Percentiles rank a stretch among this genome's conserved stretches.
phyloP scores from a whole-genome alignment of 768 basidiomycete species.

The Paxillus ammoniavirescens region DNA sequence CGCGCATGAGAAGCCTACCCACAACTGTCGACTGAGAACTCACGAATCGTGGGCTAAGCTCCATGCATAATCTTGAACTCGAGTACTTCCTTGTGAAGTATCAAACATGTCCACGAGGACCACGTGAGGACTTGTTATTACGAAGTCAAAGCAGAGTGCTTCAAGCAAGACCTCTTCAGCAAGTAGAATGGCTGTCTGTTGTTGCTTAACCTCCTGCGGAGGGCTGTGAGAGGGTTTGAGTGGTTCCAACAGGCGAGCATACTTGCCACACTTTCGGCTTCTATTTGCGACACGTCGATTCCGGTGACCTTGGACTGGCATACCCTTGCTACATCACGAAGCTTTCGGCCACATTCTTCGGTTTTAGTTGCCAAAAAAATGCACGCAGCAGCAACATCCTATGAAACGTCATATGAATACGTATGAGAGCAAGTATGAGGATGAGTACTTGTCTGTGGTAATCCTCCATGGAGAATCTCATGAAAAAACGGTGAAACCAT shows the following conservation, averaged over 20 bases:
- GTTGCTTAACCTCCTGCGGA: slow-evolving; percentile 70
- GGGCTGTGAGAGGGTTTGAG: background rate
- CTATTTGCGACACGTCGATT: slow-evolving; percentile 52
- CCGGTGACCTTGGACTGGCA: slow-evolving; percentile 66
- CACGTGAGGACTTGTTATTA: slow-evolving; percentile 73
- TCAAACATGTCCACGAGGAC: slow-evolving; percentile 74
- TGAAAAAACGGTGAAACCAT: slow-evolving; percentile 91
- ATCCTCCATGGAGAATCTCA: slow-evolving; percentile 82
- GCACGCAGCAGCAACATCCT: slow-evolving; percentile 86
- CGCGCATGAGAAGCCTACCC: slow-evolving; percentile 5
- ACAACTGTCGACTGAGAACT: slow-evolving; percentile 23
- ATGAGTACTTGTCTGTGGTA: slow-evolving; percentile 65
- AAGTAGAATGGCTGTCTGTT: slow-evolving; percentile 63
- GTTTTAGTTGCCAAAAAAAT: slow-evolving; percentile 91
- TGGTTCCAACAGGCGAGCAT: background rate
- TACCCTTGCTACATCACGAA: slow-evolving; percentile 80
- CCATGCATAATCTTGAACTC: slow-evolving; percentile 77
- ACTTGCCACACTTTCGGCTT: slow-evolving; percentile 64
- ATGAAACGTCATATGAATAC: slow-evolving; percentile 8
- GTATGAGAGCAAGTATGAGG: slow-evolving; percentile 5
- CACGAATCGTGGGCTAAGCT: slow-evolving; percentile 87
- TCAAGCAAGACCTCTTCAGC: slow-evolving; percentile 81
- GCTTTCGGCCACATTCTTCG: slow-evolving; percentile 84
- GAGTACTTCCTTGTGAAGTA: slow-evolving; percentile 42
- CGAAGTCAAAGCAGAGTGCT: slow-evolving; percentile 84